Base-by-base conservation (phyloP, 805 yeast species). In the Candida dajiaensis region DNA sequence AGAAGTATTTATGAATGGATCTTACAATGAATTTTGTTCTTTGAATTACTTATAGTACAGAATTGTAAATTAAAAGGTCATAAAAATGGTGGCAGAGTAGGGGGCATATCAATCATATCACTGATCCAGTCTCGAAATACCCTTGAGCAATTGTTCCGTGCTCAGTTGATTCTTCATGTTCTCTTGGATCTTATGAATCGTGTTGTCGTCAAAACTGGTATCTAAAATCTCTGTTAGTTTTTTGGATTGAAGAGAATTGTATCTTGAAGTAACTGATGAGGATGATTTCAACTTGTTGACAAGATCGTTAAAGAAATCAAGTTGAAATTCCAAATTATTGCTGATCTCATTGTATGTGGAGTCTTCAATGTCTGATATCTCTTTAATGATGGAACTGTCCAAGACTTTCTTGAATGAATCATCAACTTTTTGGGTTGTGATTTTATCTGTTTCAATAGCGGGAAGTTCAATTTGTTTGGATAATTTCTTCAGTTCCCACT, bases 1-100 rank as follows among this genome's bases (percentile, higher is more conserved):
- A 80, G 57, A 88, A 86, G 66, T 86, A 89, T 63, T 67, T 92
- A 51, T 86, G 58, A 59, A 28, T 28, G 8, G 31, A 28, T 28
- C 31, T 7, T 28, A 28, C 31, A 13, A 28, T 13, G 31, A 28
- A 28, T 13, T 49, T 49, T 54, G 35, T 23, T 44, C 35, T 33
- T 18, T 28, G 12, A 4, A n/a, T 25, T 23, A 38, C n/a, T 29
- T 28, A 36, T 36, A 36, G 22, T 36, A 36, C 39, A 36, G 10
- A 16, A 18, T 33, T 33, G 20, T 33, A 33, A 16, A 33, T 33
- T 33, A 33, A 9, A n/a, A 33, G 18, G 39, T 36, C 21, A n/a
- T 20, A 16, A 36, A 20, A 36, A n/a, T n/a, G n/a, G n/a, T n/a
- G n/a, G n/a, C n/a, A 13, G 21, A 10, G 23, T 26, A 11, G 16